phyloP scores from a whole-genome alignment of 345 rosid species.

The Sisymbrium irio region DNA sequence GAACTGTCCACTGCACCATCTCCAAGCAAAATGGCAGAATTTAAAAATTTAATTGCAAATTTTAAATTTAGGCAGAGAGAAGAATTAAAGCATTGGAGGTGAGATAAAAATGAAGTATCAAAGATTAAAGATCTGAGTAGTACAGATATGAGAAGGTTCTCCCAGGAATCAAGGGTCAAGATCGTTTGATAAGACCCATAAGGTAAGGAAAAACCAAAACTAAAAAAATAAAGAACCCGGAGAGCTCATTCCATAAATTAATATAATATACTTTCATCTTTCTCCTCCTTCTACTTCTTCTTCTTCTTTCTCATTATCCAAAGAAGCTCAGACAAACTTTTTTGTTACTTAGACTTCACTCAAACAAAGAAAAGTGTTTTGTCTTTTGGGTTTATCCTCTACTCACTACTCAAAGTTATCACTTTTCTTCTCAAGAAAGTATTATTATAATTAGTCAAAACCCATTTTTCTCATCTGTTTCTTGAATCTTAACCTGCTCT shows the following conservation, averaged over 20 bases:
- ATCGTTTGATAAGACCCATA: constrained; percentile 58
- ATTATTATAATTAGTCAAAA: constrained; percentile 13
- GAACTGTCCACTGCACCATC: constrained; percentile 53
- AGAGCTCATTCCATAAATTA: background rate
- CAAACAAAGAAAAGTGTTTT: constrained; percentile 30
- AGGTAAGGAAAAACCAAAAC: constrained; percentile 23
- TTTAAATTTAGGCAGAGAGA: constrained; percentile 3
- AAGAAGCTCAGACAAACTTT: constrained; percentile 21
- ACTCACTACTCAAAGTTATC: constrained; percentile 6
- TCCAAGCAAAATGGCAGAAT: constrained; percentile 40
- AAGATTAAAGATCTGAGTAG: constrained; percentile 40
- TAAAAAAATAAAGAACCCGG: background rate
- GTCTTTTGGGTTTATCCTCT: constrained; percentile 27
- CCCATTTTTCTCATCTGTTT: constrained; percentile 22
- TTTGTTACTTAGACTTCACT: constrained; percentile 34
- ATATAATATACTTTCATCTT: background rate
- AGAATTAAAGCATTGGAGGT: constrained; percentile 28
- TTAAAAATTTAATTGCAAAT: background rate
- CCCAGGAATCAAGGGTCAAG: constrained; percentile 92
- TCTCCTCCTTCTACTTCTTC: background rate
- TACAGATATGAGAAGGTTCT: constrained; percentile 67
- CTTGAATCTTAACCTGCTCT: constrained; percentile 24
- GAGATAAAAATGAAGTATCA: constrained; percentile 22
- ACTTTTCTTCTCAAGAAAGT: background rate
- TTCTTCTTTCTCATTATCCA: constrained; percentile 21